Evolutionary conservation across 164 flowering plant genomes (phyloP), one percentile per base, ranked within the genome.

Genomic region (Cinnamomum micranthum): DNA sequence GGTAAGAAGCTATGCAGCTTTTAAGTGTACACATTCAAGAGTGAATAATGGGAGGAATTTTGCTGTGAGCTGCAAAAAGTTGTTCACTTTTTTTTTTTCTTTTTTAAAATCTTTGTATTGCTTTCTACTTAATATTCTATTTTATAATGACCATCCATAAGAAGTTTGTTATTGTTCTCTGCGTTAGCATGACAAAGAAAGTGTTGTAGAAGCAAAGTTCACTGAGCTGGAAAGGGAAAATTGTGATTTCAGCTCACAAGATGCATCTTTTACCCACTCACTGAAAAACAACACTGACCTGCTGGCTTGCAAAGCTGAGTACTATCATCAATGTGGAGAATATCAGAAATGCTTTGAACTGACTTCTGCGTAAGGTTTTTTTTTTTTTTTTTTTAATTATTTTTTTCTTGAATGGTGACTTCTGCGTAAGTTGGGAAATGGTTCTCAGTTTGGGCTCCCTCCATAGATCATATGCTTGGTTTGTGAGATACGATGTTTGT

Each of bases 281-380:
- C 82, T 93, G 72, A 87, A 84, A 80, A 85, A 84, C 81, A 94
- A 96, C 79, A 88, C 92, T 64, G 99, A 96, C 81, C 88, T 96
- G 72, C 81, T 96, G 84, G 93, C 95, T 71, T 94, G 99, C 90
- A 94, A 92, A 85, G 99, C 98, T 77, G 98, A 96, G 77, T 96
- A 91, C 84, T 92, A 90, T 78, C 95, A 94, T 81, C 97, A 94
- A 71, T 91, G 94, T 79, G 97, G 98, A 75, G 99, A 96, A 81
- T 92, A 91, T 78, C 94, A 94, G 76, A 94, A 91, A 81, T 94
- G 99, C 80, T 96, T 96, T 84, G 97, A 94, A 64, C 75, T 96
- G 74, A 92, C 99, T 60, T 84, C 95, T 4, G 72, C 51, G 97
- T 94, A 41, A 41, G 47, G 10, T 1, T 41, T 41, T 41, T 41